Conservation (phyloP, 768 basidiomycete genomes). For the Daedalea quercina region DNA sequence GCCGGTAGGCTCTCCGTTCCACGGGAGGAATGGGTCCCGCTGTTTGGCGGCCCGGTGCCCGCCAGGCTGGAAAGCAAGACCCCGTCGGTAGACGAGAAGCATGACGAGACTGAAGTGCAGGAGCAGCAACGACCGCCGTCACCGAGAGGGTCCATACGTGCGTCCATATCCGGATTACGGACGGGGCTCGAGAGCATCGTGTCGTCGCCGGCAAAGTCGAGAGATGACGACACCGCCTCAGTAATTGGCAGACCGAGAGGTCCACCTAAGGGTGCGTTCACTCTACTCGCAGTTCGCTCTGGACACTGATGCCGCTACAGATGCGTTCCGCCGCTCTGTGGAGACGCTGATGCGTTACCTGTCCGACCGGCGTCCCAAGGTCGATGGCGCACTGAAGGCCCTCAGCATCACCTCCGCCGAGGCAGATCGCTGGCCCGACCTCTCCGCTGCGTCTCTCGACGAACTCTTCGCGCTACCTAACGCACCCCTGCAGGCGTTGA, state of each 20-base stretch:
- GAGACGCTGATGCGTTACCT: conserved; percentile 86
- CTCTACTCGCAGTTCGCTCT: neutral
- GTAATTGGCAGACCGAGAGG: conserved; percentile 30
- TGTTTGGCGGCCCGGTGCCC: conserved; percentile 70
- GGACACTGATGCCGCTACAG: conserved; percentile 23
- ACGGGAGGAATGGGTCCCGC: conserved; percentile 64
- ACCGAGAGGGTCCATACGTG: conserved; percentile 30
- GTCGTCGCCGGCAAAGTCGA: conserved; percentile 24
- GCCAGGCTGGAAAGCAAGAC: conserved; percentile 1
- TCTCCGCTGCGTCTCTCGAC: conserved; percentile 66
- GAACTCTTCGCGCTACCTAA: conserved; percentile 80
- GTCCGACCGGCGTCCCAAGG: conserved; percentile 83
- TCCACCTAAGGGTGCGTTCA: conserved; percentile 22
- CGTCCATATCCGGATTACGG: conserved; percentile 33
- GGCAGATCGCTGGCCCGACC: conserved; percentile 57
- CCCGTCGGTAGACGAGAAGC: neutral
- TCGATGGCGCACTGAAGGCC: conserved; percentile 66
- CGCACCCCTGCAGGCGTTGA: conserved; percentile 60
- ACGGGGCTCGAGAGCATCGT: conserved; percentile 50
- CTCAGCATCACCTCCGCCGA: conserved; percentile 65
- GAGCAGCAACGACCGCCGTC: conserved; percentile 12
- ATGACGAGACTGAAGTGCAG: conserved; percentile 16
- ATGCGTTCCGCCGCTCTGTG: conserved; percentile 63
- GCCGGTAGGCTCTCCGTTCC: conserved; percentile 72
- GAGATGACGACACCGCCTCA: conserved; percentile 60